These are phyloP conservation scores for Solanum hybrid DNA, from an alignment of 305 asterid genomes.

Conservation along the genomic window DNA sequence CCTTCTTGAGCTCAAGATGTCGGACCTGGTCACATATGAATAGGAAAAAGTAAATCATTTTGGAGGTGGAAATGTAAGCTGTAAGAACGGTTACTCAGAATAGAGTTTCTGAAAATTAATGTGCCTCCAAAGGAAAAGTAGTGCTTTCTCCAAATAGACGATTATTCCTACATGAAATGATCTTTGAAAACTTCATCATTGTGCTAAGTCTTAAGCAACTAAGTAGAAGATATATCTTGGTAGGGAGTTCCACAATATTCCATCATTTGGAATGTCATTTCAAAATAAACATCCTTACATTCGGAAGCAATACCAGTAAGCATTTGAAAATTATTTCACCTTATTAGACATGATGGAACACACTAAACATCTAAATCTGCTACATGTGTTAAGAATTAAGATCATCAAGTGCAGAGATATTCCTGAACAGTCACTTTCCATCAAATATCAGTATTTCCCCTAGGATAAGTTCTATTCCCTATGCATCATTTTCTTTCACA, in stretches of 20 bases:
- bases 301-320: not conserved
- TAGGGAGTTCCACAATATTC: not conserved
- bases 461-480: not conserved
- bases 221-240: not conserved
- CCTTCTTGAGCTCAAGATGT: slow-evolving; percentile 87
- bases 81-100: not conserved
- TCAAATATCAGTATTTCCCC: not conserved
- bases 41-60: not conserved
- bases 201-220: not conserved
- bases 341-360: not conserved
- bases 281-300: not conserved
- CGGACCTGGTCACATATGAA: slow-evolving; percentile 53
- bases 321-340: not conserved
- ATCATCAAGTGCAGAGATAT: not conserved
- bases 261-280: not conserved
- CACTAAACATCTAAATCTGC: not conserved
- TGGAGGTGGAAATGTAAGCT: not conserved
- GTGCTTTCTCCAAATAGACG: not conserved
- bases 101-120: not conserved
- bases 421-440: not conserved
- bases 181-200: not conserved
- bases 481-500: not conserved
- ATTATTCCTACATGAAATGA: not conserved
- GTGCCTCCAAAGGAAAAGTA: not conserved
- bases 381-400: not conserved